A percentile compares a stretch with the other conserved stretches of the same genome.
phyloP scores from a whole-genome alignment of 2,329 filamentous ascomycete genomes.

The Paracoccidioides brasiliensis region DNA sequence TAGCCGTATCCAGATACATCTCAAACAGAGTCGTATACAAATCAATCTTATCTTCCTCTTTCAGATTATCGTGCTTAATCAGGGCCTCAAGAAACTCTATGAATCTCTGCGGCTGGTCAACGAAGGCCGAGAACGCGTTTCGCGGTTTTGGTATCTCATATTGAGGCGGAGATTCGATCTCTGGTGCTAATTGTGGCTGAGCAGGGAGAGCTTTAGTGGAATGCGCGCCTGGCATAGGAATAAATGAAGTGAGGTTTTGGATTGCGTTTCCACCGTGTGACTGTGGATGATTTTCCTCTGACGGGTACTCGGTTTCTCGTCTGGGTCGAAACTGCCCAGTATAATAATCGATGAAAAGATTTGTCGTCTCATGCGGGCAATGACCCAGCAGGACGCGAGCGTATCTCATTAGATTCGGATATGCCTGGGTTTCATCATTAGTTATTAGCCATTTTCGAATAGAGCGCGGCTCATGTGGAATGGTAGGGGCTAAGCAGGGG shows the following conservation, averaged over 20 bases:
- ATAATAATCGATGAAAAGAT: constrained; percentile 89
- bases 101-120: constrained; percentile 85
- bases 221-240: constrained; percentile 54
- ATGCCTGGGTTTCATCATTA: constrained; percentile 44
- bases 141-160: constrained; percentile 75
- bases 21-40: constrained; percentile 93
- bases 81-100: constrained; percentile 87
- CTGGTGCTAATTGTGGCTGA: constrained; percentile 17
- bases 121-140: constrained; percentile 89
- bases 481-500: constrained; percentile 7
- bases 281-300: constrained; percentile 34
- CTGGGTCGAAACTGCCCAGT: constrained; percentile 63
- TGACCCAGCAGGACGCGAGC: constrained; percentile 81
- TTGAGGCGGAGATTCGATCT: constrained; percentile 35
- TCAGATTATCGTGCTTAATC: constrained; percentile 56
- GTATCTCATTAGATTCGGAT: constrained; percentile 86
- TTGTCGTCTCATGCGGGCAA: constrained; percentile 67
- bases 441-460: not conserved
- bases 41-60: constrained; percentile 64
- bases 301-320: constrained; percentile 45
- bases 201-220: constrained; percentile 21
- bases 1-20: constrained; percentile 90
- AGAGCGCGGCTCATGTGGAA: not conserved
- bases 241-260: constrained; percentile 70
- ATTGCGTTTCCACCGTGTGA: constrained; percentile 58